These are phyloP conservation scores for Neonectria magnoliae DNA, from an alignment of 2,329 filamentous ascomycete species.

Conservation along the genomic window DNA sequence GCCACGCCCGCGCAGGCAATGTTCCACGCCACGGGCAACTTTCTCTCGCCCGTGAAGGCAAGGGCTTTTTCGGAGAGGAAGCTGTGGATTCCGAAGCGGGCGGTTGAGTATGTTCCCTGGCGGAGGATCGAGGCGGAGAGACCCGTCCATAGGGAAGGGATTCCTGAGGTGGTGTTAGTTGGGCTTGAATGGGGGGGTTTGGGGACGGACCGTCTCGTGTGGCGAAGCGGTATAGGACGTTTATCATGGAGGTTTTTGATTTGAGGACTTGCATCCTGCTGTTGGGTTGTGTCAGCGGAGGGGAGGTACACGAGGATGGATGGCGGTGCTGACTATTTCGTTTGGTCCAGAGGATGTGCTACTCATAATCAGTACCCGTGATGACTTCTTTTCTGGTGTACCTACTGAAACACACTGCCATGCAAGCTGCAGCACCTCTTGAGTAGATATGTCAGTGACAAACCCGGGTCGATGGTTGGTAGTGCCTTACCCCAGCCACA, in stretches of 20 bases:
- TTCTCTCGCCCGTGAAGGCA: conserved; percentile 40
- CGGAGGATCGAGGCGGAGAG: conserved; percentile 56
- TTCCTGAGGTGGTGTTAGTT: conserved; percentile 41
- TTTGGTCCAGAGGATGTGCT: conserved; percentile 58
- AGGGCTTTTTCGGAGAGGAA: conserved; percentile 46
- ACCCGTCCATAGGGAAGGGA: conserved; percentile 55
- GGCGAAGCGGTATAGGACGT: conserved; percentile 51
- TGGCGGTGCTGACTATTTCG: conserved; percentile 51
- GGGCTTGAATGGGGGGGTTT: neutral
- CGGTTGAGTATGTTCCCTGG: conserved; percentile 57
- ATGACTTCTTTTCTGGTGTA: neutral
- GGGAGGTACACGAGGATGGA: neutral
- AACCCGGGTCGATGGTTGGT: neutral
- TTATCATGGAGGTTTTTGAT: conserved; percentile 52
- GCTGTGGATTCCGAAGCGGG: conserved; percentile 55
- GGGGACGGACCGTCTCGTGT: conserved; percentile 48
- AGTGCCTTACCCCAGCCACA: conserved; percentile 54
- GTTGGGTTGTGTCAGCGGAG: neutral
- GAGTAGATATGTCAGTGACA: conserved; percentile 9
- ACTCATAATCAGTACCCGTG: neutral
- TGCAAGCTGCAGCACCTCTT: conserved; percentile 56
- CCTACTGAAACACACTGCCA: conserved; percentile 58
- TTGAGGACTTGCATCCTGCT: conserved; percentile 58
- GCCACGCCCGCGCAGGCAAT: conserved; percentile 53
- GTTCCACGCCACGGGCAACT: conserved; percentile 47